Base-by-base conservation (phyloP, 2,329 filamentous ascomycete species). In the Hansfordia pulvinata region DNA sequence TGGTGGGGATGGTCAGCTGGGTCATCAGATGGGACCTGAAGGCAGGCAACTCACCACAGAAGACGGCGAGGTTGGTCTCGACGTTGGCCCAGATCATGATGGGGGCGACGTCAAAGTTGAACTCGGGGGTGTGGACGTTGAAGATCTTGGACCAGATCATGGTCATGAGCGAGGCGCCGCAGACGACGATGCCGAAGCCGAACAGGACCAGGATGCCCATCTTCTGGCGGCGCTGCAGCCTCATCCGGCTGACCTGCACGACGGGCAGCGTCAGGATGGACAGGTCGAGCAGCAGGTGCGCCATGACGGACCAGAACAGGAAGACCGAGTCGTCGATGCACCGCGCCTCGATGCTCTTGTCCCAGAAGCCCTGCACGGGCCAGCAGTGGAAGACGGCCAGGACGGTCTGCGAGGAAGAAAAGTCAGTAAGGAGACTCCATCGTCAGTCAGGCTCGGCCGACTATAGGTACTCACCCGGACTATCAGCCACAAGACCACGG, bases 11-110 rank as follows among this genome's bases (percentile, higher is more conserved):
- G n/a, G n/a, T n/a, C n/a, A n/a, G n/a, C n/a, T n/a, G n/a, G n/a
- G n/a, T n/a, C n/a, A n/a, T n/a, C n/a, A n/a, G n/a, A n/a, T n/a
- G n/a, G n/a, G n/a, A n/a, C n/a, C n/a, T n/a, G n/a, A n/a, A n/a
- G n/a, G n/a, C n/a, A n/a, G n/a, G n/a, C n/a, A n/a, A n/a, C n/a
- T n/a, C n/a, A n/a, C n/a, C n/a, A n/a, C n/a, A 10, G 9, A 28
- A 10, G 4, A 28, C 17, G 19, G 18, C 26, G 14, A 28, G n/a
- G 16, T 19, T 22, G 8, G 19, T 17, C 15, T 28, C 26, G 12
- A 28, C 20, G 8, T 12, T 7, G 19, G 19, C 20, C 26, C 26
- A 28, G 5, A 24, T 13, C 14, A 23, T 23, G 26, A 23, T 16
- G 4, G 9, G 5, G 6, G 26, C 12, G 14, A 23, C 5, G 20